phyloP scores from a whole-genome alignment of 2,329 filamentous ascomycete species.

The Penicillium sp. region DNA sequence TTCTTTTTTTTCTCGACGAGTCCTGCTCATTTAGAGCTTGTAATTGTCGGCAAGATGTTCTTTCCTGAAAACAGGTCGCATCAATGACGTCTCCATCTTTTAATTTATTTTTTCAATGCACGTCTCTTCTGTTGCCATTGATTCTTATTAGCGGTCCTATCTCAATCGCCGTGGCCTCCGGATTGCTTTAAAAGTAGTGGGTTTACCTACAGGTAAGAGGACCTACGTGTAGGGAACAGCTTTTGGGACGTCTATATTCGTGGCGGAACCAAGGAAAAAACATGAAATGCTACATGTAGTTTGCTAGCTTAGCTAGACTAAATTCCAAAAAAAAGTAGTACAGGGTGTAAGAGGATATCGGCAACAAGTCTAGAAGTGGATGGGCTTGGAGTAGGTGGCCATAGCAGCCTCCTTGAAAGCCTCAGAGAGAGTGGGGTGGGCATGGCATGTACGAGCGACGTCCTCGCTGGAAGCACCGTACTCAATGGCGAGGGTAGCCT shows the following conservation, averaged over 20 bases:
- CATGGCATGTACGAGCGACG: constrained; percentile 90
- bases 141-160: no score
- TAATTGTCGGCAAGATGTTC: no score
- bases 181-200: no score
- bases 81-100: no score
- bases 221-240: background rate
- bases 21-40: no score
- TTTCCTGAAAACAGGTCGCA: no score
- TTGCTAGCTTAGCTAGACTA: constrained; percentile 39
- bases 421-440: constrained; percentile 92
- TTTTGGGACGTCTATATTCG: background rate
- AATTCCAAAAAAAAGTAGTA: constrained; percentile 28
- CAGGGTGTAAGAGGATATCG: constrained; percentile 22
- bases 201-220: no score
- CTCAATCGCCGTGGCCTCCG: no score
- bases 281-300: constrained; percentile 39
- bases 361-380: constrained; percentile 71
- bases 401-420: constrained; percentile 99
- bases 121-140: no score
- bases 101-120: no score
- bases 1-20: background rate
- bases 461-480: constrained; percentile 96
- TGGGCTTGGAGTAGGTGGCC: constrained; percentile 92
- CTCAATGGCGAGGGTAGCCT: constrained; percentile 90
- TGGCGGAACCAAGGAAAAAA: constrained; percentile 24